Evolutionary conservation across 1,284 basidiomycete genomes (phyloP), one percentile per base, ranked within the genome.

Genomic region (Chiua sp.): DNA sequence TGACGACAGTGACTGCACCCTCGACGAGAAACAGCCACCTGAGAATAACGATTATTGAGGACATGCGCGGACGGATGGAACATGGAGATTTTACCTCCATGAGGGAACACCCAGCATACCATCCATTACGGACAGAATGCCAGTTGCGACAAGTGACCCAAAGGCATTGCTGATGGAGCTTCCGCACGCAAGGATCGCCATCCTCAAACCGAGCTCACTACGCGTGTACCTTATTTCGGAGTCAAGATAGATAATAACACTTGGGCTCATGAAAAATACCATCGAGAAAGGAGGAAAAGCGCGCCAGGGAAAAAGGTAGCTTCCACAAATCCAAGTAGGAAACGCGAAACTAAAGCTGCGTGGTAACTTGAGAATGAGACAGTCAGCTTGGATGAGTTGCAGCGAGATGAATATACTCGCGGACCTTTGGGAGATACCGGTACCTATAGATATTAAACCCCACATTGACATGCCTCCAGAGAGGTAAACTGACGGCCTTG

Each of bases 101-200:
- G 91, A 91, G 3, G 89, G 79, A 57, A 85, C 83, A 0, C 92
- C 92, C 3, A 87, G 75, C 44, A 81, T 79, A 5, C 88, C 90
- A 57, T 93, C 81, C 90, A 93, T 94, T 30, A 80, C 79, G 60
- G 83, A 78, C 63, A 92, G 79, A 56, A 92, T 90, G 4, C 82
- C 87, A 42, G 90, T 91, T 7, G 91, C 92, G 56, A 94, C 86
- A 7, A 94, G 78, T 5, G 91, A 81, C 22, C 93, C 92, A 69
- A 94, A 94, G 0, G 91, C 93, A 76, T 93, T 95, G 62, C 87
- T 90, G 61, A 94, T 86, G 53, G 94, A 78, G 68, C 80, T 86
- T 11, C 91, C 91, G 65, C 86, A 88, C 56, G 85, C 87, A n/a
- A 96, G 80, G 53, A 91, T 75, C 3, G 92, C 87, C 30, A 87